Evolutionary conservation across 768 basidiomycete species (phyloP).

Genomic region (Neoboletus magnificus): DNA sequence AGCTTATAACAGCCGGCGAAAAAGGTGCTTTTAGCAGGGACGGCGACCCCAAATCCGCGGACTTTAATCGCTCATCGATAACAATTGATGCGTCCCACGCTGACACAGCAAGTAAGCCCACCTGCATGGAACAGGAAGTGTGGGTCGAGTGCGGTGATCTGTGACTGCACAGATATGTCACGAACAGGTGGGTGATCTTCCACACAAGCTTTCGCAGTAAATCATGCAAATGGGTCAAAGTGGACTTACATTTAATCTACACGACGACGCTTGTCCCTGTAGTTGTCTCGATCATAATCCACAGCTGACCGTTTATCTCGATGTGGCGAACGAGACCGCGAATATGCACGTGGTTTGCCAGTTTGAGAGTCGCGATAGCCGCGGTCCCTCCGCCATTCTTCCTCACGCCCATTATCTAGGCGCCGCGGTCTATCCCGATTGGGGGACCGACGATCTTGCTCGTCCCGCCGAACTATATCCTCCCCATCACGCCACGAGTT

Average conservation of each 20-base stretch:
- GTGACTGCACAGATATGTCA: background rate
- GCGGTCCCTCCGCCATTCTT: conserved; percentile 17
- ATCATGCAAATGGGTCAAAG: conserved; percentile 1
- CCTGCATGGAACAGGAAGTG: background rate
- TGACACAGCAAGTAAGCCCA: background rate
- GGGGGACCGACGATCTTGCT: conserved; percentile 24
- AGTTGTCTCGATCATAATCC: conserved; percentile 35
- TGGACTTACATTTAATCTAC: conserved; percentile 42
- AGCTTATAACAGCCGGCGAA: conserved; percentile 14
- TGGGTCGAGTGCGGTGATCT: conserved; percentile 13
- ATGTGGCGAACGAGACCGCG: conserved; percentile 35
- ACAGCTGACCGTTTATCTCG: conserved; percentile 21
- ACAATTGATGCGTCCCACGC: conserved; percentile 1
- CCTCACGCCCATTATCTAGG: conserved; percentile 22
- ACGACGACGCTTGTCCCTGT: conserved; percentile 54
- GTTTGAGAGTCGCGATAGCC: conserved; percentile 16
- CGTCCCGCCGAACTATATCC: conserved; percentile 12
- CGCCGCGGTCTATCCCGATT: conserved; percentile 23
- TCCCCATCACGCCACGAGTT: conserved; percentile 38
- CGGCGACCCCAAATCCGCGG: background rate
- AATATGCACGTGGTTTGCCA: conserved; percentile 23
- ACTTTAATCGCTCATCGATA: conserved; percentile 17
- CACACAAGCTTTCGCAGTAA: background rate
- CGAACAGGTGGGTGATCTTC: background rate
- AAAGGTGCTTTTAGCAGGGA: background rate